A percentile compares a stretch with the other conserved stretches of the same genome.
These are phyloP conservation scores for Pestalotiopsis sp. DNA, from an alignment of 2,329 filamentous ascomycete genomes.

Conservation along the genomic window DNA sequence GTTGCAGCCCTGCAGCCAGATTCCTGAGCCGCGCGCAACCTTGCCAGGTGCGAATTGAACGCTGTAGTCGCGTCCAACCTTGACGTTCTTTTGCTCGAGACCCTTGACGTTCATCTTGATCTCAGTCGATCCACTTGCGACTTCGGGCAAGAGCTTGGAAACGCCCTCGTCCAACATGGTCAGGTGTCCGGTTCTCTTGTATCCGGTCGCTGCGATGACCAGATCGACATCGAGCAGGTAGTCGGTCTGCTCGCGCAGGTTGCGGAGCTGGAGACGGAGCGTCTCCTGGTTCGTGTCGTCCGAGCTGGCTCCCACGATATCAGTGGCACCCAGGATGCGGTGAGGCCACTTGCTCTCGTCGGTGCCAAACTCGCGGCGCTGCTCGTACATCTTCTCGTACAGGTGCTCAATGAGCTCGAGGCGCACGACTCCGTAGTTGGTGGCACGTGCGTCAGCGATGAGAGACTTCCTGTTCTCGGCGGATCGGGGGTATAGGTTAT, in stretches of 20 bases:
- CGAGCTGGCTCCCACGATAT: conserved; percentile 61
- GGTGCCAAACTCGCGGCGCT: conserved; percentile 69
- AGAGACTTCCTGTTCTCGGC: conserved; percentile 61
- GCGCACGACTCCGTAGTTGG: conserved; percentile 94
- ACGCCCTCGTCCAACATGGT: conserved; percentile 68
- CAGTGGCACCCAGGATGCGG: conserved; percentile 72
- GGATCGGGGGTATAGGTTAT: conserved; percentile 72
- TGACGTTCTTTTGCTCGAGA: conserved; percentile 51
- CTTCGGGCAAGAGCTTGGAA: conserved; percentile 64
- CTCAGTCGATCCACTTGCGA: conserved; percentile 9
- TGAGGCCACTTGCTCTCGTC: conserved; percentile 80
- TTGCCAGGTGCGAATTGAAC: conserved; percentile 70
- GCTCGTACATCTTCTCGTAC: conserved; percentile 86
- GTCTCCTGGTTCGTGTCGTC: conserved; percentile 46
- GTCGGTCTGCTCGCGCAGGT: conserved; percentile 39
- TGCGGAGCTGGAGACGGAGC: conserved; percentile 63
- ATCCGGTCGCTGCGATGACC: conserved; percentile 86
- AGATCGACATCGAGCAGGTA: conserved; percentile 77
- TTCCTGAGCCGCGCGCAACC: conserved; percentile 73
- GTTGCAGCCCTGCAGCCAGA: conserved; percentile 94
- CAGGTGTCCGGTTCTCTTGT: conserved; percentile 77
- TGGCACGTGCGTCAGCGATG: conserved; percentile 73
- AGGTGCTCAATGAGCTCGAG: conserved; percentile 88
- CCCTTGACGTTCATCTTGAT: conserved; percentile 25
- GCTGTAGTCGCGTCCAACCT: conserved; percentile 76